Evolutionary conservation across 2,329 filamentous ascomycete genomes (phyloP).

Genomic region (Hypoxylon sp.): DNA sequence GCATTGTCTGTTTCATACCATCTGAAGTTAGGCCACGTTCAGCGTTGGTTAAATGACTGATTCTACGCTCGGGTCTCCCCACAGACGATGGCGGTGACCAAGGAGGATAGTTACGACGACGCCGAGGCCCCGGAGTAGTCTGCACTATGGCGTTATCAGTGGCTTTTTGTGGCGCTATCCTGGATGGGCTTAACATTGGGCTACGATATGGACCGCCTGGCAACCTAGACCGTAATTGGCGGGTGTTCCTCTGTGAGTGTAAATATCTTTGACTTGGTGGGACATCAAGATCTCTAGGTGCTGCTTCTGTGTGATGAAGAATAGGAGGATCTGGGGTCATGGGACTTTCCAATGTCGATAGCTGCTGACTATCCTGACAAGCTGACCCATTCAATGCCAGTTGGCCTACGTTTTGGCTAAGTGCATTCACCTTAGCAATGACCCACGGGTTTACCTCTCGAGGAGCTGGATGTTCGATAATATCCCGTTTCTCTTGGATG

Average conservation of each 20-base stretch:
- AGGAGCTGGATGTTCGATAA: slow-evolving; percentile 4
- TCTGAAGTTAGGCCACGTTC: slow-evolving; percentile 16
- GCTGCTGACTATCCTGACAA: neutral
- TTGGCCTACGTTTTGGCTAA: slow-evolving; percentile 10
- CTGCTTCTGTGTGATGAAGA: slow-evolving; percentile 49
- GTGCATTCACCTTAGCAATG: slow-evolving; percentile 58
- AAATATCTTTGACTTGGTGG: slow-evolving; percentile 42
- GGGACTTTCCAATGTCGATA: slow-evolving; percentile 16
- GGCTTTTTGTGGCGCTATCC: slow-evolving; percentile 11
- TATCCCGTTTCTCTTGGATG: slow-evolving; percentile 11
- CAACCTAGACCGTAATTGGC: slow-evolving; percentile 18
- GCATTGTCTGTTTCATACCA: slow-evolving; percentile 48
- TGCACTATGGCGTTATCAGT: slow-evolving; percentile 4
- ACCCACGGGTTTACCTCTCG: slow-evolving; percentile 58
- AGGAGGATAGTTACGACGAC: slow-evolving; percentile 42
- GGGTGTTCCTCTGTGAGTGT: slow-evolving; percentile 11
- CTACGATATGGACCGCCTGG: slow-evolving; percentile 50
- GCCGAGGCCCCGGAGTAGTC: slow-evolving; percentile 21
- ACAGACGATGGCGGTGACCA: slow-evolving; percentile 54
- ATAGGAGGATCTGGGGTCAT: slow-evolving; percentile 51
- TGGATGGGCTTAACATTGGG: slow-evolving; percentile 47
- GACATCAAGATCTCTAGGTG: slow-evolving; percentile 52
- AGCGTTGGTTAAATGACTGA: neutral
- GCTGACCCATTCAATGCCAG: neutral
- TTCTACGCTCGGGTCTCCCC: slow-evolving; percentile 21